Evolutionary conservation across 1,139 yeast genomes (phyloP).

Genomic region (Kazachstania sp.): DNA sequence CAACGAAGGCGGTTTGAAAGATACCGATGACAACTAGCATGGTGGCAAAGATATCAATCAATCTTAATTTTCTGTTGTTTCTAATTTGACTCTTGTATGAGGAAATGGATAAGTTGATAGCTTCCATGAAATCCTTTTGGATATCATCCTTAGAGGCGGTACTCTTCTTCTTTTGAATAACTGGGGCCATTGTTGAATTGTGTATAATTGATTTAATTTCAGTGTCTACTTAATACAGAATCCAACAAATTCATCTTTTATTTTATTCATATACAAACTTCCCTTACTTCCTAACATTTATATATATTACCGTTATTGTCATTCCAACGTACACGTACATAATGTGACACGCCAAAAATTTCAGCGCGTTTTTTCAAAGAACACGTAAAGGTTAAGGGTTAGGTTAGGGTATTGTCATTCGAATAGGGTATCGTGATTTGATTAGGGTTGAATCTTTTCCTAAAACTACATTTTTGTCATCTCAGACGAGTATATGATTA

Average conservation of each 20-base stretch:
- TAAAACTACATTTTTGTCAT: not conserved
- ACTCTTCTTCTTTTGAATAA: constrained; percentile 9
- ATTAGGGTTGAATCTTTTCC: not conserved
- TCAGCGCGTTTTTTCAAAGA: constrained; percentile 2
- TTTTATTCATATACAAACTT: not conserved
- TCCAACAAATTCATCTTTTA: not conserved
- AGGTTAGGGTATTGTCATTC: not conserved
- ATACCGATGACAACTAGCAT: constrained; percentile 70
- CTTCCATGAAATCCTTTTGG: constrained; percentile 39
- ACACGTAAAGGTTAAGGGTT: constrained; percentile 5
- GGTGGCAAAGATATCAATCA: constrained; percentile 69
- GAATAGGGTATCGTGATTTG: no score
- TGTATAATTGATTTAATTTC: not conserved
- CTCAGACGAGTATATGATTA: not conserved
- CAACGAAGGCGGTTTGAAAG: constrained; percentile 68
- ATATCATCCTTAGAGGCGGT: constrained; percentile 14
- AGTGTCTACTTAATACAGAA: not conserved
- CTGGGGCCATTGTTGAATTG: constrained; percentile 6
- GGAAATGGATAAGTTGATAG: constrained; percentile 41
- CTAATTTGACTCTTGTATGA: constrained; percentile 36
- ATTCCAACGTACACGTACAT: no score
- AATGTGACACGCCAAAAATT: not conserved
- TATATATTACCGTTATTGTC: not conserved
- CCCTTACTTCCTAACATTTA: not conserved
- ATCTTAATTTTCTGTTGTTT: constrained; percentile 38